Evolutionary conservation across 306 rosid genomes (phyloP).

Genomic region (Dryas octopetala): DNA sequence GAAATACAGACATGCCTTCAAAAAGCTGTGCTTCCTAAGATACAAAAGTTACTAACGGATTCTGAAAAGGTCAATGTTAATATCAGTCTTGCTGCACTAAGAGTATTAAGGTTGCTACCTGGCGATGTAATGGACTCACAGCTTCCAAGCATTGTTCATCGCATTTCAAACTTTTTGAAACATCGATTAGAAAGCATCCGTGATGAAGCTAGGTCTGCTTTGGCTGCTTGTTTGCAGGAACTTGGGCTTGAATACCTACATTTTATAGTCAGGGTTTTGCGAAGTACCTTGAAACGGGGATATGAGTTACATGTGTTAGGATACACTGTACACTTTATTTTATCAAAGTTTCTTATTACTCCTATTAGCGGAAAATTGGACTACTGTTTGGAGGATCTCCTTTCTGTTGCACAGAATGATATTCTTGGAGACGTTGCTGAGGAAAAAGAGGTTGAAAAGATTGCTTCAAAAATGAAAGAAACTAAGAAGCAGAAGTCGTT

Average conservation of each 20-base stretch:
- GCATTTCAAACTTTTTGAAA: constrained; percentile 81
- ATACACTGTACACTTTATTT: constrained; percentile 73
- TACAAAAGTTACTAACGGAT: constrained; percentile 69
- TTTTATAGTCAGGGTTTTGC: constrained; percentile 69
- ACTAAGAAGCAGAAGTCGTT: constrained; percentile 72
- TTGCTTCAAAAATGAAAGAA: constrained; percentile 97
- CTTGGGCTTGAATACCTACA: constrained; percentile 89
- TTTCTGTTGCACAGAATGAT: constrained; percentile 70
- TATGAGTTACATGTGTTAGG: constrained; percentile 93
- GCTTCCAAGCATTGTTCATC: constrained; percentile 76
- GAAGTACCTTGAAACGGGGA: constrained; percentile 75
- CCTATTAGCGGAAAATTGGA: constrained; percentile 69
- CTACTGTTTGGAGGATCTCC: constrained; percentile 82
- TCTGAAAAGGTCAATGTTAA: constrained; percentile 77
- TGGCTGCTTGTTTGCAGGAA: constrained; percentile 88
- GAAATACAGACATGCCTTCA: constrained; percentile 69
- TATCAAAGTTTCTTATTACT: constrained; percentile 62
- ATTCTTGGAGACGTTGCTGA: constrained; percentile 89
- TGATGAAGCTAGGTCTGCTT: constrained; percentile 85
- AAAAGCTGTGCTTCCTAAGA: constrained; percentile 70
- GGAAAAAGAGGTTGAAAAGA: constrained; percentile 89
- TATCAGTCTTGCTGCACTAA: constrained; percentile 77
- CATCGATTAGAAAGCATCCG: constrained; percentile 79
- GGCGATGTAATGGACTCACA: constrained; percentile 78
- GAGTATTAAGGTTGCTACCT: constrained; percentile 79